These are phyloP conservation scores for Lomentospora prolificans DNA, from an alignment of 2,329 filamentous ascomycete genomes.

Conservation along the genomic window DNA sequence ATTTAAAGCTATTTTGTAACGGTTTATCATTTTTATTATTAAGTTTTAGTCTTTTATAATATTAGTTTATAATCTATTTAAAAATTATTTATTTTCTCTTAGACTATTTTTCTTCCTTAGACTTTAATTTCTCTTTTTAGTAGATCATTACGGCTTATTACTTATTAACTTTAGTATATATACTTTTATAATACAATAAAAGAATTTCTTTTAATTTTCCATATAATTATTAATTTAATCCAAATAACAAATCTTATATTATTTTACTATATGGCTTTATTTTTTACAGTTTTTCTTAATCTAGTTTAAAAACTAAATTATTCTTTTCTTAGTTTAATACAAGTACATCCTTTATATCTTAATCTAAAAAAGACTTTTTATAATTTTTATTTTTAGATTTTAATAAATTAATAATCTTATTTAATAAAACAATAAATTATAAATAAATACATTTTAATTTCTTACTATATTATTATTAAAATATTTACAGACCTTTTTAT, in stretches of 20 bases:
- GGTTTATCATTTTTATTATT: neutral
- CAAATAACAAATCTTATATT: slow-evolving; percentile 7
- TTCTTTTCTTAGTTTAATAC: neutral
- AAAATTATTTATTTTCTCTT: neutral
- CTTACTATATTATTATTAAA: too few relatives aligned
- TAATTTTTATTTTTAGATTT: neutral
- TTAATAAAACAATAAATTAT: too few relatives aligned
- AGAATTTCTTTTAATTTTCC: too few relatives aligned
- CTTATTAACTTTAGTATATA: too few relatives aligned
- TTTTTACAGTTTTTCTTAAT: neutral
- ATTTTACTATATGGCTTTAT: neutral
- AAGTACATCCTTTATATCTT: too few relatives aligned
- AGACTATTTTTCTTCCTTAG: neutral
- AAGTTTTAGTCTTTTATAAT: neutral
- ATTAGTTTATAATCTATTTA: neutral
- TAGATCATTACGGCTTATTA: too few relatives aligned
- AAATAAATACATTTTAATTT: too few relatives aligned
- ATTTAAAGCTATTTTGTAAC: neutral
- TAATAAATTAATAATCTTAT: neutral
- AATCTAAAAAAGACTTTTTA: too few relatives aligned
- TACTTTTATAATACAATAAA: too few relatives aligned
- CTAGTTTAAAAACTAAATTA: slow-evolving; percentile 6
- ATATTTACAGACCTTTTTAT: neutral
- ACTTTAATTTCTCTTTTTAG: neutral
- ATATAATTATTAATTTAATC: slow-evolving; percentile 12